Evolutionary conservation across 805 yeast genomes (phyloP).

Genomic region (Naumovozyma castellii): DNA sequence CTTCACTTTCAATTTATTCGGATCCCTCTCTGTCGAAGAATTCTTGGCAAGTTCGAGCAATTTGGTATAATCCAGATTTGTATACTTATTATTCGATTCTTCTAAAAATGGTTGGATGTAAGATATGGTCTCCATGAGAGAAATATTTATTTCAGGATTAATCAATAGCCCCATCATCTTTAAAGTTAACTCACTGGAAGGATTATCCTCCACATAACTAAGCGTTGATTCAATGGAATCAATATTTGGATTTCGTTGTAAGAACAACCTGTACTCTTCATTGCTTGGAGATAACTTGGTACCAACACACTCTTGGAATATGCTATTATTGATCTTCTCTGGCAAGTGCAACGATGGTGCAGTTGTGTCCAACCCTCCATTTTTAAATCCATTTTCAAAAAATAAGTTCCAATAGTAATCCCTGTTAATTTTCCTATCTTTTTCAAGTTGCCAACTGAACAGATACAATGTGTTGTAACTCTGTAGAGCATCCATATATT

Average conservation of each 20-base stretch:
- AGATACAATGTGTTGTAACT: neutral
- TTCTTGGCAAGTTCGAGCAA: constrained; percentile 19
- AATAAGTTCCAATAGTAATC: neutral
- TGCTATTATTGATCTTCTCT: neutral
- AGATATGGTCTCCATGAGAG: neutral
- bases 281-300: neutral
- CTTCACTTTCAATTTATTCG: constrained; percentile 6
- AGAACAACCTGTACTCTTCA: neutral
- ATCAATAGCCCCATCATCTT: neutral
- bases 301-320: neutral
- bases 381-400: too few species aligned
- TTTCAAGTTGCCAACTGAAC: neutral
- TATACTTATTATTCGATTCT: constrained; percentile 18
- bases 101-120: constrained; percentile 17
- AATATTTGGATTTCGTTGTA: neutral
- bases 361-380: neutral
- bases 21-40: constrained; percentile 2
- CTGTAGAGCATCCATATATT: neutral
- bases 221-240: neutral
- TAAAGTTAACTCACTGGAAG: too few species aligned
- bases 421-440: constrained; percentile 1
- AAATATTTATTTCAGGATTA: neutral
- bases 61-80: constrained; percentile 19
- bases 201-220: neutral
- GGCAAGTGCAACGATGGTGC: neutral